Evolutionary conservation across 352 stramenopile species (phyloP).

Genomic region (Plasmopara muralis): DNA sequence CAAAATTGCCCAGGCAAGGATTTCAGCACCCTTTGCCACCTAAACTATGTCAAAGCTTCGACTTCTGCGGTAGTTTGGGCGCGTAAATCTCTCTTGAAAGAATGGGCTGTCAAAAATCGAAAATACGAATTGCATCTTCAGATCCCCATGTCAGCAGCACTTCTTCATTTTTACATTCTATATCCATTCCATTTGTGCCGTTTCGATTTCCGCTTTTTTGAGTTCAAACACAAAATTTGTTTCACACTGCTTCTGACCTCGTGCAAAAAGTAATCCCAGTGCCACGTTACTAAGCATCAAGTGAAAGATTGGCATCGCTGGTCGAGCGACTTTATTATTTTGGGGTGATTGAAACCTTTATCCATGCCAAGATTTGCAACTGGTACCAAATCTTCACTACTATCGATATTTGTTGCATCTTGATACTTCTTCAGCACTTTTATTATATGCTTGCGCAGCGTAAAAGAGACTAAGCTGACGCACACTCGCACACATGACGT

Average conservation of each 20-base stretch:
- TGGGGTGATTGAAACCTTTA: constrained; percentile 38
- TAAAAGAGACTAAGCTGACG: constrained; percentile 51
- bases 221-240: constrained; percentile 68
- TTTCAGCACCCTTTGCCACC: constrained; percentile 50
- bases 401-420: constrained; percentile 14
- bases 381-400: constrained; percentile 53
- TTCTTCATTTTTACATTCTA: constrained; percentile 12
- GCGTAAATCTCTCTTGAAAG: constrained; percentile 45
- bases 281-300: constrained; percentile 46
- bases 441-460: constrained; percentile 49
- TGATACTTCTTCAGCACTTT: constrained; percentile 9
- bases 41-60: constrained; percentile 69
- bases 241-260: constrained; percentile 17
- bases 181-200: constrained; percentile 19
- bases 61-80: constrained; percentile 36
- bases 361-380: constrained; percentile 81
- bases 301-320: constrained; percentile 48
- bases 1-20: constrained; percentile 61
- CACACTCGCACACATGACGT: constrained; percentile 50
- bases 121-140: constrained; percentile 31
- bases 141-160: constrained; percentile 41
- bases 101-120: constrained; percentile 64
- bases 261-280: constrained; percentile 40
- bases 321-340: constrained; percentile 44
- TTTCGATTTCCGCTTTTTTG: constrained; percentile 44